Evolutionary conservation across 495 filamentous ascomycete species (phyloP), one percentile per base, ranked within the genome.

Genomic region (Hypoxylon lienhwacheense): DNA sequence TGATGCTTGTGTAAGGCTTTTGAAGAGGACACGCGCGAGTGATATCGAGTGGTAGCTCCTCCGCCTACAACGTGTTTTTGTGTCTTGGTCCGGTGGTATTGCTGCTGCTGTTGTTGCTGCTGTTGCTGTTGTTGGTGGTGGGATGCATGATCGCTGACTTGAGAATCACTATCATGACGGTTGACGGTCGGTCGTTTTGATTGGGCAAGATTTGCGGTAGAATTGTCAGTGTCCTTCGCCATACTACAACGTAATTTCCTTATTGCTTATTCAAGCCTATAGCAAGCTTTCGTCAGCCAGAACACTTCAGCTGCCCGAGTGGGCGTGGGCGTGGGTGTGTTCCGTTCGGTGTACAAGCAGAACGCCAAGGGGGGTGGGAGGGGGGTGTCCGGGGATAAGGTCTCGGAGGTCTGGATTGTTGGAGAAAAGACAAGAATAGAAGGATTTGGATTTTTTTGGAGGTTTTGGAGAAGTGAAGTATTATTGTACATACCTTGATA

Each of bases 31-130:
- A 70, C 70, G 46, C 74, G 65, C 35, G 65, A 64, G 53, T 77
- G 74, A 7, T 73, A 54, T 32, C 73, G 70, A 21, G 59, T 37
- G 21, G 46, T 54, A 10, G 54, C 43, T 33, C 66, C 72, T 45
- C 71, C 72, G 35, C 70, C 73, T 43, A 77, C 76, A 51, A 75
- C 59, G 64, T 75, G 73, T 63, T 77, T 77, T 52, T 66, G 68
- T 47, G 57, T 42, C 63, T 73, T 73, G 24, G 66, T 34, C 36
- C 69, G 71, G 24, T 68, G 64, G 39, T 70, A 64, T 33, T n/a
- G n/a, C n/a, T n/a, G n/a, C n/a, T n/a, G n/a, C n/a, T n/a, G n/a
- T n/a, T n/a, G n/a, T n/a, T n/a, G n/a, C n/a, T n/a, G n/a, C n/a
- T n/a, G n/a, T n/a, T n/a, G n/a, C n/a, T n/a, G n/a, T n/a, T n/a